Evolutionary conservation across 2,329 filamentous ascomycete species (phyloP).

Genomic region (Penicillium psychrosexuale): DNA sequence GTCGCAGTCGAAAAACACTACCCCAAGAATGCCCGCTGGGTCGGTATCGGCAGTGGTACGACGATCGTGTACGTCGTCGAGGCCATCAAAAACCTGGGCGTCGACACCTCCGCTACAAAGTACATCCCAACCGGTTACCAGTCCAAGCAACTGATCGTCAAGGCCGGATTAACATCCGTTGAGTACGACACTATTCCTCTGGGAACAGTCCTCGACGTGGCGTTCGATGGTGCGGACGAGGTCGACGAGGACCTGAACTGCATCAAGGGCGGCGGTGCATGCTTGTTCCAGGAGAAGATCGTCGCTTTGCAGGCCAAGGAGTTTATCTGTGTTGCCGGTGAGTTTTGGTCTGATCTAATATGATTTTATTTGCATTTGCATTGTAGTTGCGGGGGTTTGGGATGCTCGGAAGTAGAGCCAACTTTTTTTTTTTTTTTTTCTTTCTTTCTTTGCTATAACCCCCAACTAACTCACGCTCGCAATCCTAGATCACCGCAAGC

Average conservation of each 20-base stretch:
- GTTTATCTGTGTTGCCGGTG: conserved; percentile 83
- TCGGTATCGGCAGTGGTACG: conserved; percentile 64
- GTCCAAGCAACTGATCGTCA: conserved; percentile 79
- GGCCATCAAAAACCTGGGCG: conserved; percentile 54
- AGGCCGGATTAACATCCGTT: conserved; percentile 71
- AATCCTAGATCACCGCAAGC: conserved; percentile 79
- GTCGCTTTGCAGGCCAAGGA: conserved; percentile 80
- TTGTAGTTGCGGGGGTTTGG: background rate
- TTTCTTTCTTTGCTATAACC: background rate
- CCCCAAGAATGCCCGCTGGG: conserved; percentile 53
- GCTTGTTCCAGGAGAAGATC: conserved; percentile 95
- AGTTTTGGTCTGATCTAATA: conserved; percentile 24
- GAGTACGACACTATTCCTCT: conserved; percentile 72
- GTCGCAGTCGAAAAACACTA: conserved; percentile 61
- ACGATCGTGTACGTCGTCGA: conserved; percentile 67
- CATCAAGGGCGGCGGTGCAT: conserved; percentile 97
- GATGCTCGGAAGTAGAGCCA: background rate
- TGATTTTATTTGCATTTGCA: background rate
- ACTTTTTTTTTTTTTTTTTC: background rate
- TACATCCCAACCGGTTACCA: conserved; percentile 94
- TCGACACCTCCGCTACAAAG: conserved; percentile 59
- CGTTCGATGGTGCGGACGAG: conserved; percentile 96
- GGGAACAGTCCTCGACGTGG: conserved; percentile 70
- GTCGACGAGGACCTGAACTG: conserved; percentile 92
- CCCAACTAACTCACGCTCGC: background rate